phyloP scores from a whole-genome alignment of 371 early-diverging fungal species.

The Mucor velutinosus region DNA sequence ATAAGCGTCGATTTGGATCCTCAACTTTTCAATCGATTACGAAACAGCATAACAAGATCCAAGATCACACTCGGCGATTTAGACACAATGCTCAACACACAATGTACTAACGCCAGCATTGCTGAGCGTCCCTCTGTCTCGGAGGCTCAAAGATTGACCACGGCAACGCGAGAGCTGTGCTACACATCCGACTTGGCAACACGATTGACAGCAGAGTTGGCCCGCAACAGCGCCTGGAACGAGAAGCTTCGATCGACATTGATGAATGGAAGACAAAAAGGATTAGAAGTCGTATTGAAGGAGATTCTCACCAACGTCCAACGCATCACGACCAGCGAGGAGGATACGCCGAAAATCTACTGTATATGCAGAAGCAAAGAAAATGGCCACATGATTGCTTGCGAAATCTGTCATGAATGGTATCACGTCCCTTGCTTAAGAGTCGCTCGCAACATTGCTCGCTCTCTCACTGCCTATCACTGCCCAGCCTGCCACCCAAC shows the following conservation, averaged over 20 bases:
- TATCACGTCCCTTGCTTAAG: constrained; percentile 77
- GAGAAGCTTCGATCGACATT: constrained; percentile 12
- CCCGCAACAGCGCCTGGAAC: constrained; percentile 13
- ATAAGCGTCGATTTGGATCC: constrained; percentile 15
- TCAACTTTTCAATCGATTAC: constrained; percentile 3
- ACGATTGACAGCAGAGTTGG: constrained; percentile 3
- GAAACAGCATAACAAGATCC: constrained; percentile 5
- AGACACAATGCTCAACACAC: background rate
- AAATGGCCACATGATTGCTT: constrained; percentile 76
- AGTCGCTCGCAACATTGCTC: constrained; percentile 61
- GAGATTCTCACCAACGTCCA: constrained; percentile 18
- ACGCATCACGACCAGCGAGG: constrained; percentile 5
- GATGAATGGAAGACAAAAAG: constrained; percentile 23
- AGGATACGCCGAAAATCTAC: constrained; percentile 28
- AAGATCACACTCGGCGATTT: constrained; percentile 10
- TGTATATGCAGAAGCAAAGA: constrained; percentile 68
- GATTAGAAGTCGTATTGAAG: constrained; percentile 7
- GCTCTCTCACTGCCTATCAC: constrained; percentile 55
- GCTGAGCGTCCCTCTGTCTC: constrained; percentile 13
- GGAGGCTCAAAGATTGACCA: constrained; percentile 11
- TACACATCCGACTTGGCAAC: constrained; percentile 16
- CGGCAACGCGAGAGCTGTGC: constrained; percentile 6
- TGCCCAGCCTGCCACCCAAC: constrained; percentile 67
- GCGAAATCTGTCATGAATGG: constrained; percentile 81
- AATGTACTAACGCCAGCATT: background rate